phyloP scores from a whole-genome alignment of 179 eudicot species.

The Heliamphora pulchella region DNA sequence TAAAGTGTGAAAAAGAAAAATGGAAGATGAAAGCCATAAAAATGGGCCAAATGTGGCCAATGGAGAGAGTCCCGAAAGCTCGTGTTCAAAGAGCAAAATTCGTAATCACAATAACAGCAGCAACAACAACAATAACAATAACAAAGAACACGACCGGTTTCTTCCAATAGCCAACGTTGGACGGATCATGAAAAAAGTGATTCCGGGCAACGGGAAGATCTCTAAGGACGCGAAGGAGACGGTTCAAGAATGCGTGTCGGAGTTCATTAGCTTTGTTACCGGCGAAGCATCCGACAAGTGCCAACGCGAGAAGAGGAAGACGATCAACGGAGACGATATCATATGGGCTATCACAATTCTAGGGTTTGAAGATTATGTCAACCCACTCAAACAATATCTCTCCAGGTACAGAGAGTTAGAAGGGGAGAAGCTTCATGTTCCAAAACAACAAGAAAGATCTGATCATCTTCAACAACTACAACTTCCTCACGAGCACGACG shows the following conservation, averaged over 20 bases:
- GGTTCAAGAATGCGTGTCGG: constrained; percentile 32
- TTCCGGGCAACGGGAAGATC: constrained; percentile 27
- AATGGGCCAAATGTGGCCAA: constrained; percentile 15
- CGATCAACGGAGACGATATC: constrained; percentile 31
- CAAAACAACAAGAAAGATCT: neutral
- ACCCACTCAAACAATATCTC: constrained; percentile 13
- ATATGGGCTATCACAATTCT: constrained; percentile 31
- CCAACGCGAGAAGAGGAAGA: constrained; percentile 32
- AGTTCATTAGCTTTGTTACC: constrained; percentile 32
- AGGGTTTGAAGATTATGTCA: constrained; percentile 31
- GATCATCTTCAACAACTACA: neutral
- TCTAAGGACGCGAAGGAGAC: constrained; percentile 32
- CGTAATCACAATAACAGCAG: neutral
- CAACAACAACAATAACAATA: constrained; percentile 3
- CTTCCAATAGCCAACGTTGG: constrained; percentile 32
- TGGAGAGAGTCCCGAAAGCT: constrained; percentile 30
- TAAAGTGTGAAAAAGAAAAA: constrained; percentile 7
- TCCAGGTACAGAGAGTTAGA: constrained; percentile 10
- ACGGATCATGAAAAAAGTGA: constrained; percentile 31
- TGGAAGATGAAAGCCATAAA: constrained; percentile 32
- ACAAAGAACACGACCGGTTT: constrained; percentile 29
- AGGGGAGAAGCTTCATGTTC: constrained; percentile 13
- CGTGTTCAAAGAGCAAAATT: constrained; percentile 27
- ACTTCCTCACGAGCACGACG: neutral
- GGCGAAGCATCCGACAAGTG: constrained; percentile 34